These are phyloP conservation scores for Fusarium multiceps DNA, from an alignment of 2,329 filamentous ascomycete species.

Conservation along the genomic window DNA sequence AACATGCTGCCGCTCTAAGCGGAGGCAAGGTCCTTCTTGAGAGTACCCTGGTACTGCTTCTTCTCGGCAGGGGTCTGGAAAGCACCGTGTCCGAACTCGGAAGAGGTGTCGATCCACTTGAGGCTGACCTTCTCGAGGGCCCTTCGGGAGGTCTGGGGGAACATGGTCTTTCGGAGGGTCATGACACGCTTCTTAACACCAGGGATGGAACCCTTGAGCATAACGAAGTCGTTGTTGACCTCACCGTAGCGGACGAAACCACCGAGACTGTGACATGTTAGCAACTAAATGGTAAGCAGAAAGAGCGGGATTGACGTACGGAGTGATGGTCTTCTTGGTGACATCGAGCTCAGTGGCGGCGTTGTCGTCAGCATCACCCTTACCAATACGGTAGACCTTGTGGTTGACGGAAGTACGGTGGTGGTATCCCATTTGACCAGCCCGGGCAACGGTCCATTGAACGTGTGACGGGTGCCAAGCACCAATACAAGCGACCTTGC, in stretches of 20 bases:
- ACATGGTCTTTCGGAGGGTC: constrained; percentile 99
- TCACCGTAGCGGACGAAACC: constrained; percentile 99
- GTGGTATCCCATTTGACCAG: constrained; percentile 99
- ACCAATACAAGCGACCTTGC: constrained; percentile 99
- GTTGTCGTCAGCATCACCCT: constrained; percentile 89
- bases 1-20: constrained; percentile 56
- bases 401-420: constrained; percentile 99
- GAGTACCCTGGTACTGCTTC: constrained; percentile 94
- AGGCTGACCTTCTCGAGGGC: constrained; percentile 99
- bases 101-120: constrained; percentile 99
- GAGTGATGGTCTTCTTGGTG: constrained; percentile 99
- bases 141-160: constrained; percentile 93
- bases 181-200: constrained; percentile 99
- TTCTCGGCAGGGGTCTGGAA: constrained; percentile 99
- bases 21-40: constrained; percentile 92
- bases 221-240: constrained; percentile 98
- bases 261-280: constrained; percentile 77
- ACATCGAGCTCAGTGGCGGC: constrained; percentile 95
- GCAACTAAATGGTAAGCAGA: constrained; percentile 27
- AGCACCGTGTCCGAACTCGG: constrained; percentile 99
- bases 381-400: constrained; percentile 99
- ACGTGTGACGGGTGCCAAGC: constrained; percentile 99
- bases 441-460: constrained; percentile 99
- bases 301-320: constrained; percentile 73
- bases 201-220: constrained; percentile 97